Percentiles rank a stretch among this genome's conserved stretches.
Evolutionary conservation across 495 filamentous ascomycete species (phyloP).

Genomic region (Pyrenula aspistea): DNA sequence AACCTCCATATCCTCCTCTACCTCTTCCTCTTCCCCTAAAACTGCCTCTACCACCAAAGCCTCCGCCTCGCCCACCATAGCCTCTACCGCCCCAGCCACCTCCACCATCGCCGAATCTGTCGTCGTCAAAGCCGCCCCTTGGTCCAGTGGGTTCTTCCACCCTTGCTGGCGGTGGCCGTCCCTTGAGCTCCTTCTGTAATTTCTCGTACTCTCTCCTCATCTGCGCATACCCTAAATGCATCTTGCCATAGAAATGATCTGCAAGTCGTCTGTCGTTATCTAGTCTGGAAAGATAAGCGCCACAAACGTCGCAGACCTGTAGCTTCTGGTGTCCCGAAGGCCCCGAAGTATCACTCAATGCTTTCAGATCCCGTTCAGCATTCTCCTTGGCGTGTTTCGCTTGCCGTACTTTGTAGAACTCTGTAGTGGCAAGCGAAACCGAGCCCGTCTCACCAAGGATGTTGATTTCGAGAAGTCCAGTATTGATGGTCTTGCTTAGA

Average conservation of each 20-base stretch:
- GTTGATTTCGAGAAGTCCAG: slow-evolving; percentile 72
- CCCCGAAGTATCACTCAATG: slow-evolving; percentile 79
- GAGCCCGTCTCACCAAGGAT: slow-evolving; percentile 72
- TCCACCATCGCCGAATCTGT: slow-evolving; percentile 29
- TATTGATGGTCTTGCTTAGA: slow-evolving; percentile 64
- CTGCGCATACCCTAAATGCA: slow-evolving; percentile 96
- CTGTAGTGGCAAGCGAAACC: slow-evolving; percentile 69
- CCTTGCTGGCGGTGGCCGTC: slow-evolving; percentile 49
- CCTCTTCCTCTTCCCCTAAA: slow-evolving; percentile 39
- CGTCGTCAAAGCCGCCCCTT: slow-evolving; percentile 26
- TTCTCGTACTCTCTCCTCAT: slow-evolving; percentile 86
- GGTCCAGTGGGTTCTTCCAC: slow-evolving; percentile 27
- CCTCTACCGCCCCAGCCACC: slow-evolving; percentile 34
- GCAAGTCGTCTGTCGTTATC: slow-evolving; percentile 91
- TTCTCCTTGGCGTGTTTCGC: slow-evolving; percentile 74
- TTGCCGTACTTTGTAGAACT: slow-evolving; percentile 72
- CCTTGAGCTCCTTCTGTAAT: slow-evolving; percentile 76
- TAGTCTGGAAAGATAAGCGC: slow-evolving; percentile 77
- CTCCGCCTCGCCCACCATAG: slow-evolving; percentile 34
- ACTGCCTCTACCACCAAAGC: slow-evolving; percentile 20
- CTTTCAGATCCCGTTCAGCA: slow-evolving; percentile 80
- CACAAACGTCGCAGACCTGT: slow-evolving; percentile 97
- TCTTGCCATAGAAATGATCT: slow-evolving; percentile 98
- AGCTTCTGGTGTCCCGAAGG: slow-evolving; percentile 93
- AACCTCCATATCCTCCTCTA: slow-evolving; percentile 23